Evolutionary conservation across 306 rosid species (phyloP), one percentile per base, ranked within the genome.

Genomic region (Potentilla sterilis): DNA sequence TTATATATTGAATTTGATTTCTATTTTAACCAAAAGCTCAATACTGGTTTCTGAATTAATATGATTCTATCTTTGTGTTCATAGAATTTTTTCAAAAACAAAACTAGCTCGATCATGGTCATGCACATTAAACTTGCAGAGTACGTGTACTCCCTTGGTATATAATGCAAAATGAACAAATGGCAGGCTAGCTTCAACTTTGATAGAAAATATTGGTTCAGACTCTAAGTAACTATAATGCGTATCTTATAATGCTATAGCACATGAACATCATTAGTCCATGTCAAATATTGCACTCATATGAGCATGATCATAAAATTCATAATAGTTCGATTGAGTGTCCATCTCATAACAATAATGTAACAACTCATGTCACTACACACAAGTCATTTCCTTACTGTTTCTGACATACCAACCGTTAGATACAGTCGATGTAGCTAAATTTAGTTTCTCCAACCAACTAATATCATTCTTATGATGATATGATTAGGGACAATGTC

Each of bases 321-420:
- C n/a, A n/a, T n/a, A 57, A 22, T 58, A 49, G 18, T 61, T 70
- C 1, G 81, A 58, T 59, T 34, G 49, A 69, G 43, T 58, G 78
- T 55, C 69, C 75, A 59, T 59, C 70, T 69, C 81, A 61, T 32
- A 19, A 57, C 54, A 14, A 24, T 48, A 19, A 66, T 40, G 15
- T 38, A 65, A 65, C 40, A 47, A 28, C 58, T 47, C 44, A 24
- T 10, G 8, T 7, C 12, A 67, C 7, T 14, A n/a, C n/a, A n/a
- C n/a, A n/a, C 7, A 18, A 40, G 28, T 28, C 28, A 16, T 34
- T 21, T 19, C 62, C 63, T 3, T 44, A 54, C 32, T 47, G 28
- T 62, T 78, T 61, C 70, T 61, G 76, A 48, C 75, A 15, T 62
- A 55, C 76, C 81, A 61, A 71, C 77, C 22, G 10, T 48, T 15